Base-by-base conservation (phyloP, 768 basidiomycete genomes). In the Bullera alba region DNA sequence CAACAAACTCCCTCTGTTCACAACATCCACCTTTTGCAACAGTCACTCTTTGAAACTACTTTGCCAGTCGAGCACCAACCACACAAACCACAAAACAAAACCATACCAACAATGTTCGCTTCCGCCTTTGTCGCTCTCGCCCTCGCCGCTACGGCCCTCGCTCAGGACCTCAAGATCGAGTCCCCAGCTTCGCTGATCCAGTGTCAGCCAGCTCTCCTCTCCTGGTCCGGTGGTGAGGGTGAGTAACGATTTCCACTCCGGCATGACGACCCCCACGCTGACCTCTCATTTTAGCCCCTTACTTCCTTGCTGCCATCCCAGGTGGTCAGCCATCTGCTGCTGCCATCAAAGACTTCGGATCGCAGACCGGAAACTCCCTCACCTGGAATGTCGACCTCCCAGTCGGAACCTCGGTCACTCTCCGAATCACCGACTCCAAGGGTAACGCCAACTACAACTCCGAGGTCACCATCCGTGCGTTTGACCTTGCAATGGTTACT, bases 341-440 rank as follows among this genome's bases (percentile, higher is more conserved):
- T 30, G 14, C 19, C 37, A 58, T 57, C 14, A 50, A 58, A 37
- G 53, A 61, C 46, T 60, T 65, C 38, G 57, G 57, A 23, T 44
- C 55, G 38, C 55, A 57, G 26, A 38, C 43, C 30, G 58, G 57
- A 21, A 67, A 32, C 32, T 43, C 53, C 10, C 42, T 57, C 30
- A 67, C 65, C 12, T 67, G 65, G 65, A 62, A 46, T 39, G 65
- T 67, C 45, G 55, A 64, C 55, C 38, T 67, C 42, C 49, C 65
- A 27, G 44, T 52, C 6, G 65, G 65, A n/a, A 78, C 77, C 1
- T 65, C 57, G 19, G 66, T 87, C 45, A 81, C 79, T 46, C 64
- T 87, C 26, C 76, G 73, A 7, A 57, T 90, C 55, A 78, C 77
- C 65, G 88, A 90, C 64, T 69, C 46, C 50, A 79, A 74, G 29